Evolutionary conservation across 805 yeast genomes (phyloP).

Genomic region (Clavispora vitiphila): DNA sequence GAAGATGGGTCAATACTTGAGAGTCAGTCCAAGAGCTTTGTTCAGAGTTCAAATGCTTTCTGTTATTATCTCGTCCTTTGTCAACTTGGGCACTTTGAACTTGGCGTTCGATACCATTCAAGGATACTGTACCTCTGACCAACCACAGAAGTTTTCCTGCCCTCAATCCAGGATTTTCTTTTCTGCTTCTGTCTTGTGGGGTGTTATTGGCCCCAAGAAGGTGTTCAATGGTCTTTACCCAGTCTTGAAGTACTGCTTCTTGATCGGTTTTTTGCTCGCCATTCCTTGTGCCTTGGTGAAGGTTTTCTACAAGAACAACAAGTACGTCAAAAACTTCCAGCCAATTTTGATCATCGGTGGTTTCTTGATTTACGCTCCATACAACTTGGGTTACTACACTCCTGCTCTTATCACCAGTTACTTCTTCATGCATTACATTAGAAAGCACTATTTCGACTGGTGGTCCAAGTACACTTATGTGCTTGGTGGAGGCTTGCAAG

Average conservation of each 20-base stretch:
- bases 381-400: constrained; percentile 27
- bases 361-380: constrained; percentile 27
- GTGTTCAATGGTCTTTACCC: constrained; percentile 32
- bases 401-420: constrained; percentile 24
- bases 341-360: constrained; percentile 33
- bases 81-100: constrained; percentile 19
- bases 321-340: constrained; percentile 24
- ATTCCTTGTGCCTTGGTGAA: constrained; percentile 20
- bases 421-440: constrained; percentile 26
- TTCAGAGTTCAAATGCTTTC: constrained; percentile 36
- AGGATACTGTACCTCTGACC: constrained; percentile 36
- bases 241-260: constrained; percentile 28
- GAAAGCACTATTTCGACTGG: constrained; percentile 24
- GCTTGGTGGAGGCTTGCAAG: constrained; percentile 24
- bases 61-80: constrained; percentile 17
- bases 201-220: constrained; percentile 49
- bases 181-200: constrained; percentile 61
- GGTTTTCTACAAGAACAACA: constrained; percentile 16
- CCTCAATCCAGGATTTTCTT: constrained; percentile 33
- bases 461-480: constrained; percentile 35
- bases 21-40: constrained; percentile 57
- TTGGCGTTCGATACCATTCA: constrained; percentile 27
- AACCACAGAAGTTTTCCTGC: constrained; percentile 38
- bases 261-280: constrained; percentile 27
- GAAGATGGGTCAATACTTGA: constrained; percentile 62